Base-by-base conservation (phyloP, 305 asterid genomes). In the Coffea humblotiana region DNA sequence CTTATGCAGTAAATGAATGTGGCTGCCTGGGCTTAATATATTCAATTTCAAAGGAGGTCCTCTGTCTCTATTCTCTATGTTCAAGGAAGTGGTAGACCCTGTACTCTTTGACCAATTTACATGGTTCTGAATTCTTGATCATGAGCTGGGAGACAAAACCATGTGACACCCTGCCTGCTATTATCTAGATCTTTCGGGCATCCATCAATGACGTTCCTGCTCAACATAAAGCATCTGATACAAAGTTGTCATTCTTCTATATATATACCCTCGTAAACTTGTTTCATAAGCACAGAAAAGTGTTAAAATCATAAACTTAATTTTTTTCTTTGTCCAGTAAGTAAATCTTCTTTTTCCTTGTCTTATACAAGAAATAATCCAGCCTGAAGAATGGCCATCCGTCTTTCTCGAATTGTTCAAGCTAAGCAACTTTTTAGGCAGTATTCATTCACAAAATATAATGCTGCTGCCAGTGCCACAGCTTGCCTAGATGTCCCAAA, bases 331-430 rank as follows among this genome's bases (percentile, higher is more conserved):
- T 6, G 32, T 63, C 68, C 37, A 63, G 37, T 3, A 63, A 63
- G 37, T 3, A 63, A 63, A 10, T n/a, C 18, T 63, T 1, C 18
- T n/a, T 25, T 63, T 63, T 63, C 68, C 68, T 29, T 25, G 10
- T 25, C 37, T 25, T 3, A 63, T 63, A 63, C 68, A 63, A 25
- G 37, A 63, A 63, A 25, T 35, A n/a, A 25, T 13, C 35, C 29
- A 16, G 29, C 16, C 9, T 48, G 9, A 18, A 27, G 35, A 56
- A 81, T 81, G 84, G 78, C 84, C 48, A 72, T 82, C 27, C 61
- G 78, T 10, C n/a, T 82, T 49, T 78, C 84, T 54, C 71, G 75
- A 64, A 18, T 82, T 3, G 27, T 82, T 66, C 78, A 73, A 32
- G 67, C 79, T 51, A 82, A 82, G 79, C 71, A 67, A 43, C 48